Conservation (phyloP, 345 rosid genomes). For the Hypericum perforatum region DNA sequence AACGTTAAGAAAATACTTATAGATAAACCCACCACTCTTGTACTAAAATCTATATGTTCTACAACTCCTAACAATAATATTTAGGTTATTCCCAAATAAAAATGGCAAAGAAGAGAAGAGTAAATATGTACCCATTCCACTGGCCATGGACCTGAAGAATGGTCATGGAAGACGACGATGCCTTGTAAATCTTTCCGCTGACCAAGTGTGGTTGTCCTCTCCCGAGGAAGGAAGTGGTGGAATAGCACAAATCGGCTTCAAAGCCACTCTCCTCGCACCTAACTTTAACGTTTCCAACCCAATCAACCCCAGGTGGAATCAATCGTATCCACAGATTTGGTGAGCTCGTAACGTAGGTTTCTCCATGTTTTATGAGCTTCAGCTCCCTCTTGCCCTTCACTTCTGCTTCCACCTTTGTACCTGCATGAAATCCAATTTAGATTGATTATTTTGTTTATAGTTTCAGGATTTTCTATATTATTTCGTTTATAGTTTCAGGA, state of each 20-base stretch:
- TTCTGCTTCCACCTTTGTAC: slow-evolving; percentile 58
- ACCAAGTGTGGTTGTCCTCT: slow-evolving; percentile 31
- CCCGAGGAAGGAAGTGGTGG: slow-evolving; percentile 31
- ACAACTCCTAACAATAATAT: too few relatives aligned
- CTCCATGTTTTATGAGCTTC: slow-evolving; percentile 42
- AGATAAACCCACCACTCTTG: too few relatives aligned
- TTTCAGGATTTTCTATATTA: too few relatives aligned
- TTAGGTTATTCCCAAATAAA: too few relatives aligned
- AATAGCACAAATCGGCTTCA: slow-evolving; percentile 46
- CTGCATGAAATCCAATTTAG: too few relatives aligned
- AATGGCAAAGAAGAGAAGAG: neutral
- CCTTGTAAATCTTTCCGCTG: slow-evolving; percentile 54
- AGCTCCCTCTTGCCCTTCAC: slow-evolving; percentile 55
- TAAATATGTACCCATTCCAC: slow-evolving; percentile 54
- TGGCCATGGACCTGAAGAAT: slow-evolving; percentile 52
- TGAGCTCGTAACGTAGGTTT: slow-evolving; percentile 69
- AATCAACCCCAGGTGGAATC: slow-evolving; percentile 52
- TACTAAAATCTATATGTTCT: too few relatives aligned
- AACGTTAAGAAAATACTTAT: too few relatives aligned
- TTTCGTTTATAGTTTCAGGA: too few relatives aligned
- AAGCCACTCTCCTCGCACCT: slow-evolving; percentile 53
- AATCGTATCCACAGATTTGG: slow-evolving; percentile 55
- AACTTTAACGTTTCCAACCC: slow-evolving; percentile 55
- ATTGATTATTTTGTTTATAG: too few relatives aligned
- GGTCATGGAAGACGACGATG: slow-evolving; percentile 30